Conservation (phyloP, 2,329 filamentous ascomycete species). For the Hypoxylon sp. region DNA sequence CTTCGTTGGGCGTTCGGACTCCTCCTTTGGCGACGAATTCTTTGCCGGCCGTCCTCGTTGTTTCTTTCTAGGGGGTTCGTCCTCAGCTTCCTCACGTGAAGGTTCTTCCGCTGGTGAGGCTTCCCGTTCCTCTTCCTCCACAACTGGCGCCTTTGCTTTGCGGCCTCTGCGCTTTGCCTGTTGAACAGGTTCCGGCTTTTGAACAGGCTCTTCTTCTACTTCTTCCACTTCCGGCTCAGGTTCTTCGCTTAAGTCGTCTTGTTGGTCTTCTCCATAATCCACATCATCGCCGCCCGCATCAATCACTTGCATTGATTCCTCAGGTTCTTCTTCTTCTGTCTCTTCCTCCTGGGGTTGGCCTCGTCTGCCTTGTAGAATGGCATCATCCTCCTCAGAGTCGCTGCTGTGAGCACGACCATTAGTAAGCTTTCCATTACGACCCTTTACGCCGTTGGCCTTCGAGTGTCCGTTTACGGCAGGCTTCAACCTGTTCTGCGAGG, state of each 20-base stretch:
- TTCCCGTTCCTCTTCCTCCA: slow-evolving; percentile 43
- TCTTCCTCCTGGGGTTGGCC: slow-evolving; percentile 45
- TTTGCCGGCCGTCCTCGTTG: slow-evolving; percentile 50
- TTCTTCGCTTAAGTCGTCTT: slow-evolving; percentile 29
- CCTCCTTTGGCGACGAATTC: slow-evolving; percentile 31
- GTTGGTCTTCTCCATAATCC: slow-evolving; percentile 24
- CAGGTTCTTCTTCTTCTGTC: slow-evolving; percentile 47
- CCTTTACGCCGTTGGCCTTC: slow-evolving; percentile 50
- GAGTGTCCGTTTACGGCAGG: slow-evolving; percentile 43
- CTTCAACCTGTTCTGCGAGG: slow-evolving; percentile 31
- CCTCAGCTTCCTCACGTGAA: slow-evolving; percentile 41
- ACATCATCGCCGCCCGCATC: slow-evolving; percentile 40
- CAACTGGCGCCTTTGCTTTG: slow-evolving; percentile 48
- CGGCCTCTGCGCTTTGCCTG: slow-evolving; percentile 50
- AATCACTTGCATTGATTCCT: slow-evolving; percentile 34
- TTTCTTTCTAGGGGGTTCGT: slow-evolving; percentile 49
- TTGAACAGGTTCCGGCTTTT: slow-evolving; percentile 47
- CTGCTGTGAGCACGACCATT: slow-evolving; percentile 40
- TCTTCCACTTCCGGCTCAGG: slow-evolving; percentile 49
- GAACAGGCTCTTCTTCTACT: slow-evolving; percentile 41
- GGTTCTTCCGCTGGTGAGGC: slow-evolving; percentile 28
- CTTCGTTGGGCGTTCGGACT: slow-evolving; percentile 44
- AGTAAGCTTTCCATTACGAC: slow-evolving; percentile 43
- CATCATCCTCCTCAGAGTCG: slow-evolving; percentile 48
- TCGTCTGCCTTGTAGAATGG: slow-evolving; percentile 50